These are phyloP conservation scores for Aspergillus spinulosporus DNA, from an alignment of 2,329 filamentous ascomycete species.

Conservation along the genomic window DNA sequence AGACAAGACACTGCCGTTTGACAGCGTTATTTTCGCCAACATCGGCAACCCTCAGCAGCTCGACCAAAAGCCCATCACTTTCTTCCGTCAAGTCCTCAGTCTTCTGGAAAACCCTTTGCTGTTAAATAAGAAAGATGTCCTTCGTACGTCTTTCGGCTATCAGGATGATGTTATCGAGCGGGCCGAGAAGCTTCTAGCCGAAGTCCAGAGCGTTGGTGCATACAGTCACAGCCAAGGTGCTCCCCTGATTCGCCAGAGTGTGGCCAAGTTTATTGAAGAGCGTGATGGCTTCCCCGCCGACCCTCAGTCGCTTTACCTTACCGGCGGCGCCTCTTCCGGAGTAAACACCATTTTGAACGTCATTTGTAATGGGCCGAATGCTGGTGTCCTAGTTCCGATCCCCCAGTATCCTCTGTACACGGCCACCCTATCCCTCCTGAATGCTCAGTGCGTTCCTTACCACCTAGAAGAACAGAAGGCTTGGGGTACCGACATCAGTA, in stretches of 20 bases:
- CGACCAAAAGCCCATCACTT: constrained; percentile 98
- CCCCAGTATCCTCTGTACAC: constrained; percentile 98
- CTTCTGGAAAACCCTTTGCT: constrained; percentile 86
- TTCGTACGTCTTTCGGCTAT: constrained; percentile 76
- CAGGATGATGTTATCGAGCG: constrained; percentile 84
- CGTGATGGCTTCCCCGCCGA: constrained; percentile 87
- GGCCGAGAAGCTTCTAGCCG: constrained; percentile 75
- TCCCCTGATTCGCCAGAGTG: constrained; percentile 79
- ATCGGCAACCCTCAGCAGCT: constrained; percentile 99
- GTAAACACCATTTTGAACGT: constrained; percentile 91
- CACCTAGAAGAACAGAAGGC: constrained; percentile 81
- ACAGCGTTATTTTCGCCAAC: constrained; percentile 91
- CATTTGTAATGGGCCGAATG: constrained; percentile 74
- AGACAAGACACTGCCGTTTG: constrained; percentile 70
- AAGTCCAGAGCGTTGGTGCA: constrained; percentile 88
- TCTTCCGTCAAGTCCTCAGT: constrained; percentile 95
- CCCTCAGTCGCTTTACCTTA: constrained; percentile 82
- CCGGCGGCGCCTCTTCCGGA: constrained; percentile 85
- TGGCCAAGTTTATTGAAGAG: constrained; percentile 89
- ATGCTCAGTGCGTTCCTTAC: constrained; percentile 88
- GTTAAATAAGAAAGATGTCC: constrained; percentile 77
- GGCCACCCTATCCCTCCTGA: constrained; percentile 79
- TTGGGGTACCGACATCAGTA: constrained; percentile 85
- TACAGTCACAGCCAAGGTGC: constrained; percentile 94
- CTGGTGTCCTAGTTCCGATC: constrained; percentile 89